Base-by-base conservation (phyloP, 306 rosid species). In the Mucuna pruriens region DNA sequence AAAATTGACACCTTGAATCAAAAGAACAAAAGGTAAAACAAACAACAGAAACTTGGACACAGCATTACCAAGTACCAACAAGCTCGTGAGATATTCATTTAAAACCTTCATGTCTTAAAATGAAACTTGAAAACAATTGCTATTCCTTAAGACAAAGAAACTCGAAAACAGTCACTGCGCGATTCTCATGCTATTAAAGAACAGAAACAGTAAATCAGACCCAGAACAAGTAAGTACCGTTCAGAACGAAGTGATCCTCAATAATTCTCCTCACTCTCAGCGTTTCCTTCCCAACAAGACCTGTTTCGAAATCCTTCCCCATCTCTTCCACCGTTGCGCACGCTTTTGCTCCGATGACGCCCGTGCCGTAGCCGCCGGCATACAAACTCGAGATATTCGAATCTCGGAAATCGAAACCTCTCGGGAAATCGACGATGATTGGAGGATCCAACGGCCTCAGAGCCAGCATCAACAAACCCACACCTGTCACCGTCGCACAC, bases 241-340 rank as follows among this genome's bases (percentile, higher is more conserved):
- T 90, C 33, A 90, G 31, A 76, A 58, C 44, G 63, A 95, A 93
- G 84, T 95, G 99, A 9, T 89, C 52, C 33, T 83, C 84, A 62
- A 95, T 89, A 31, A 90, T 71, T 73, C 77, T 85, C 85, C 98
- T 88, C 45, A 91, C 90, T 87, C 90, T 80, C 44, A 89, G 82
- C 26, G 92, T 87, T 52, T 91, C 90, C 48, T 74, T 75, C 85
- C 83, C 84, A 61, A 55, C 81, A 75, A 79, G 73, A 49, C 85
- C 85, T 17, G 77, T 75, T 16, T 68, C 60, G 42, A 90, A 89
- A 61, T 85, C 87, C 46, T 87, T 68, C 34, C 98, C 99, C 99
- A 95, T 95, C 84, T 89, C 90, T 67, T 93, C 97, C 85, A 95
- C 98, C 85, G 94, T 88, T 3, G 91, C 94, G 52, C 99, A 95